Evolutionary conservation across 805 yeast genomes (phyloP), one percentile per base, ranked within the genome.

Genomic region (Monosporozyma aquatica): DNA sequence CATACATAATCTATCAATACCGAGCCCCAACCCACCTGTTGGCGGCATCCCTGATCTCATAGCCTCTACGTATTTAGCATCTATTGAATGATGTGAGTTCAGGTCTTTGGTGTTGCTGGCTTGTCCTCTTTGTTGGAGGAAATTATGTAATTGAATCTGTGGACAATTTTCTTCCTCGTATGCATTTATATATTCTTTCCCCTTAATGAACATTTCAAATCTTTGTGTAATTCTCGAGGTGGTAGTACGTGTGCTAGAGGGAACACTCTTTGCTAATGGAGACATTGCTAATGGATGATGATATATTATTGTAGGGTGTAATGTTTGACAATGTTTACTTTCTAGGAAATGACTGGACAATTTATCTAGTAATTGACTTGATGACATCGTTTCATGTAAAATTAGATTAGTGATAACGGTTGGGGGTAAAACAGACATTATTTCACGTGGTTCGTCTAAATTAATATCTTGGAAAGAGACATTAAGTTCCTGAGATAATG

Each of bases 21-120:
- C 99, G 46, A 95, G 66, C 0, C 98, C 99, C 85, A 96, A 85
- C 0, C 99, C 99, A 2, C 95, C 97, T 3, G 97, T 90, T 1
- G 98, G 98, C 3, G 97, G 97, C 66, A 92, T 73, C 1, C 95
- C 97, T 72, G 81, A 85, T 56, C 86, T 90, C 89, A 92, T 79
- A 13, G 80, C 75, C 34, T 74, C 71, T 1, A 87, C 75, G 57
- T 77, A 92, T 38, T 70, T 69, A 53, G 74, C 64, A 58, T 92
- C 98, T 1, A 48, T 37, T 4, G 43, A 82, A 66, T 4, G 78
- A 62, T 46, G 87, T 95, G 1, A 56, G 54, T 53, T 84, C 94
- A 3, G 71, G 39, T 10, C 15, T n/a, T 21, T 6, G 64, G 3
- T 49, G 44, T 36, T 72, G 74, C 55, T 90, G 97, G n/a, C n/a